These are phyloP conservation scores for Ganoderma sp. DNA, from an alignment of 1,284 basidiomycete species.

Conservation along the genomic window DNA sequence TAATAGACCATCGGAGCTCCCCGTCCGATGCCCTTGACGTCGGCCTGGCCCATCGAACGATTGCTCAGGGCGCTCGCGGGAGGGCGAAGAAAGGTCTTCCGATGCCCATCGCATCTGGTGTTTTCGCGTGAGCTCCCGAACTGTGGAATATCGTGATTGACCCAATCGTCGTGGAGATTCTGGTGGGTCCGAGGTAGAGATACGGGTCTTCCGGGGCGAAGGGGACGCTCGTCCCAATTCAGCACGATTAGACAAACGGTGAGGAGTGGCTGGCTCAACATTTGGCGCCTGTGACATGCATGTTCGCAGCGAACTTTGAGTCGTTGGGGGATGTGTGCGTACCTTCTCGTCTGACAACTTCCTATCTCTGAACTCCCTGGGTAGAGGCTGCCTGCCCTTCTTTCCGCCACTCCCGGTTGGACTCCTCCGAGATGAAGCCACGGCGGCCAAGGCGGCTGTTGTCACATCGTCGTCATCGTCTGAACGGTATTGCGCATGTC, in stretches of 20 bases:
- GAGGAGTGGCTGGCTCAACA: slow-evolving; percentile 37
- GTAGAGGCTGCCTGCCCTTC: slow-evolving; percentile 60
- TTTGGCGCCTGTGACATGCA: slow-evolving; percentile 15
- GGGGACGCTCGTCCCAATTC: slow-evolving; percentile 34
- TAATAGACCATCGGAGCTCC: slow-evolving; percentile 69
- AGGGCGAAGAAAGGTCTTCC: slow-evolving; percentile 42
- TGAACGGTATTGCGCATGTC: slow-evolving; percentile 36
- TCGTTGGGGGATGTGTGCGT: slow-evolving; percentile 30
- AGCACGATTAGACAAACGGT: slow-evolving; percentile 28
- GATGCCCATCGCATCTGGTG: slow-evolving; percentile 60
- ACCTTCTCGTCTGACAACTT: slow-evolving; percentile 53
- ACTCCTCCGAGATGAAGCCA: slow-evolving; percentile 58
- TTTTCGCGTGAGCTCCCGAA: slow-evolving; percentile 51
- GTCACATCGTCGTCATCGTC: slow-evolving; percentile 48
- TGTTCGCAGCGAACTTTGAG: slow-evolving; percentile 8
- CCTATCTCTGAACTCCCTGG: slow-evolving; percentile 61
- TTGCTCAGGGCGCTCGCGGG: slow-evolving; percentile 41
- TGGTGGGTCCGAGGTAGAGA: slow-evolving; percentile 37
- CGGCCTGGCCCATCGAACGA: slow-evolving; percentile 38
- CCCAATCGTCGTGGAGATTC: slow-evolving; percentile 40
- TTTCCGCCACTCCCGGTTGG: slow-evolving; percentile 46
- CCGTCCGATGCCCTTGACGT: slow-evolving; percentile 59
- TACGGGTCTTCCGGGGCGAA: slow-evolving; percentile 32
- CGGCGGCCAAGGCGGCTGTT: slow-evolving; percentile 64
- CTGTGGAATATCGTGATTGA: slow-evolving; percentile 50